Conservation (phyloP, 164 flowering plant genomes). For the Annona squamosa region DNA sequence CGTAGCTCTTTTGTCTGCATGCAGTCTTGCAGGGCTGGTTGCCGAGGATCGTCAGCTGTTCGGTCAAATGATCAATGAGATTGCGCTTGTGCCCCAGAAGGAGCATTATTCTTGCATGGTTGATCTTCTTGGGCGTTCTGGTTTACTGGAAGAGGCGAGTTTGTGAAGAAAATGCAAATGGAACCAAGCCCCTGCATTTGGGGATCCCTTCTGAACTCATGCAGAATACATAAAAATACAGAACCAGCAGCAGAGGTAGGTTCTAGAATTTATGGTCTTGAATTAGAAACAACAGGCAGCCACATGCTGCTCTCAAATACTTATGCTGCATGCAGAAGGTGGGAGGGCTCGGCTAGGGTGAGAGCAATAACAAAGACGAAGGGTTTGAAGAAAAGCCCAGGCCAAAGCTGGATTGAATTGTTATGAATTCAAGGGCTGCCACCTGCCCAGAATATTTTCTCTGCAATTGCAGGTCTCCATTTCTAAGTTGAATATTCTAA, state of each 20-base stretch:
- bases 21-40: constrained; percentile 78
- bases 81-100: constrained; percentile 37
- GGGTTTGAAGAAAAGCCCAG: constrained; percentile 62
- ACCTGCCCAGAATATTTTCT: no score
- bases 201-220: constrained; percentile 70
- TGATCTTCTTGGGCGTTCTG: constrained; percentile 81
- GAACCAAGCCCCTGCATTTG: constrained; percentile 60
- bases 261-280: constrained; percentile 24
- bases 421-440: no score
- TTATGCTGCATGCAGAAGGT: constrained; percentile 55
- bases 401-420: constrained; percentile 76
- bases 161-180: constrained; percentile 57
- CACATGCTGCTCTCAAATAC: constrained; percentile 68
- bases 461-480: no score
- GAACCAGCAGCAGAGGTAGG: constrained; percentile 45
- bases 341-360: constrained; percentile 69
- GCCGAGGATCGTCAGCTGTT: constrained; percentile 44
- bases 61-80: constrained; percentile 37
- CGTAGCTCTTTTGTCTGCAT: constrained; percentile 69
- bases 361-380: constrained; percentile 49
- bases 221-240: constrained; percentile 48
- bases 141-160: constrained; percentile 56
- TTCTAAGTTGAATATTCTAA: no score
- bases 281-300: constrained; percentile 39
- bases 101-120: constrained; percentile 89